phyloP scores from a whole-genome alignment of 768 basidiomycete genomes.

The Leucogyrophana mollusca region DNA sequence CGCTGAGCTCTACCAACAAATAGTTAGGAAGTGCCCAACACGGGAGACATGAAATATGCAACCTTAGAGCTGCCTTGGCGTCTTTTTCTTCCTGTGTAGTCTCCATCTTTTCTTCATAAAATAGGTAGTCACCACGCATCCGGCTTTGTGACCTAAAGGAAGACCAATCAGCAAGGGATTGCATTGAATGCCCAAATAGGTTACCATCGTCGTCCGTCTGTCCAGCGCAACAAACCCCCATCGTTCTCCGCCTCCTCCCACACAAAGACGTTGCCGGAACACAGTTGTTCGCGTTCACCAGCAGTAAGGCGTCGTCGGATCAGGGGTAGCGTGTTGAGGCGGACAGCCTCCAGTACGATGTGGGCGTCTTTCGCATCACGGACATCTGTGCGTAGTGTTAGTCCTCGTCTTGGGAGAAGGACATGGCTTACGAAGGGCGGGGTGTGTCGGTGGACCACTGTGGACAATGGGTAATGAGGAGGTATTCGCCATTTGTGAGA shows the following conservation, averaged over 20 bases:
- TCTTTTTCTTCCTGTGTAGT: constrained; percentile 78
- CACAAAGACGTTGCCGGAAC: constrained; percentile 77
- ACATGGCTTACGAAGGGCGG: constrained; percentile 26
- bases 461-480: constrained; percentile 15
- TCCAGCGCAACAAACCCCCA: constrained; percentile 70
- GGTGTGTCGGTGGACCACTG: constrained; percentile 26
- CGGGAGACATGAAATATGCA: constrained; percentile 10
- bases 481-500: constrained; percentile 8
- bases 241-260: constrained; percentile 84
- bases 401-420: too few species aligned
- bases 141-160: constrained; percentile 73
- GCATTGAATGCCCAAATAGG: constrained; percentile 5
- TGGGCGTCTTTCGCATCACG: constrained; percentile 82
- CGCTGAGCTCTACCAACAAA: constrained; percentile 45
- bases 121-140: constrained; percentile 80
- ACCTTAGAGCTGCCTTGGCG: constrained; percentile 78
- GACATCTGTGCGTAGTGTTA: constrained; percentile 68
- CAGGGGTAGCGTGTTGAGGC: constrained; percentile 65
- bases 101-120: constrained; percentile 83
- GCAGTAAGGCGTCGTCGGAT: constrained; percentile 69
- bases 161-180: constrained; percentile 3
- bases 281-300: constrained; percentile 65
- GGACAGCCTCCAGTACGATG: constrained; percentile 72
- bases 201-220: constrained; percentile 78
- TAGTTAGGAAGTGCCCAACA: constrained; percentile 10